These are phyloP conservation scores for Hydnomerulius pinastri DNA, from an alignment of 768 basidiomycete species.

Conservation along the genomic window DNA sequence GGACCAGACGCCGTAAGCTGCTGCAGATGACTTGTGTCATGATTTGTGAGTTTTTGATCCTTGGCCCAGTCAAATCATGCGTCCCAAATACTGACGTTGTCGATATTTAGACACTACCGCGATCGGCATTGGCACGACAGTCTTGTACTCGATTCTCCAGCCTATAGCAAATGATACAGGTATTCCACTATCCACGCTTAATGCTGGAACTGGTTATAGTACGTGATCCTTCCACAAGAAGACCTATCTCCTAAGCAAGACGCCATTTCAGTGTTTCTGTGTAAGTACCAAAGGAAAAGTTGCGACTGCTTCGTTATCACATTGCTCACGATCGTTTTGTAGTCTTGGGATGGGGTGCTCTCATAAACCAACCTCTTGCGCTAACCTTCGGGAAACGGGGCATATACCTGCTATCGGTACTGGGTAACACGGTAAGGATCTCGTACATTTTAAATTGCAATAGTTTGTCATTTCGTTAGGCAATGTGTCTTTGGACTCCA, in stretches of 20 bases:
- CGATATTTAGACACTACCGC: conserved; percentile 14
- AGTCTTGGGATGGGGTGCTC: conserved; percentile 21
- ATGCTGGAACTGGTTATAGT: conserved; percentile 23
- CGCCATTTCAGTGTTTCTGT: conserved; percentile 16
- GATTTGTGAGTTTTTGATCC: conserved; percentile 20
- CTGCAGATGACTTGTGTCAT: conserved; percentile 15
- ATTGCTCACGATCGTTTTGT: not conserved
- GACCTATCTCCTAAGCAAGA: not conserved
- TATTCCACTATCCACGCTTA: conserved; percentile 21
- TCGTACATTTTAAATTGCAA: too few relatives aligned
- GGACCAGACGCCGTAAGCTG: conserved; percentile 16
- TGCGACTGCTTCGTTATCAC: not conserved
- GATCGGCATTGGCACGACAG: conserved; percentile 18
- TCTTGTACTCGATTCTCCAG: conserved; percentile 20
- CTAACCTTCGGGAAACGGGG: conserved; percentile 21
- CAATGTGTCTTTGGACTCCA: conserved; percentile 19
- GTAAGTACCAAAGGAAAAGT: conserved; percentile 2
- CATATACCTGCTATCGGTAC: conserved; percentile 18
- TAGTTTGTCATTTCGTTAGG: conserved; percentile 8
- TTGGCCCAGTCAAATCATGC: too few relatives aligned
- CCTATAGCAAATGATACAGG: conserved; percentile 19
- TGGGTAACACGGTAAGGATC: conserved; percentile 14
- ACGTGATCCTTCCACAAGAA: not conserved
- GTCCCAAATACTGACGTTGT: not conserved
- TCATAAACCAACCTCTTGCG: conserved; percentile 21